These are phyloP conservation scores for Colletotrichum sojae DNA, from an alignment of 2,329 filamentous ascomycete genomes.

Conservation along the genomic window DNA sequence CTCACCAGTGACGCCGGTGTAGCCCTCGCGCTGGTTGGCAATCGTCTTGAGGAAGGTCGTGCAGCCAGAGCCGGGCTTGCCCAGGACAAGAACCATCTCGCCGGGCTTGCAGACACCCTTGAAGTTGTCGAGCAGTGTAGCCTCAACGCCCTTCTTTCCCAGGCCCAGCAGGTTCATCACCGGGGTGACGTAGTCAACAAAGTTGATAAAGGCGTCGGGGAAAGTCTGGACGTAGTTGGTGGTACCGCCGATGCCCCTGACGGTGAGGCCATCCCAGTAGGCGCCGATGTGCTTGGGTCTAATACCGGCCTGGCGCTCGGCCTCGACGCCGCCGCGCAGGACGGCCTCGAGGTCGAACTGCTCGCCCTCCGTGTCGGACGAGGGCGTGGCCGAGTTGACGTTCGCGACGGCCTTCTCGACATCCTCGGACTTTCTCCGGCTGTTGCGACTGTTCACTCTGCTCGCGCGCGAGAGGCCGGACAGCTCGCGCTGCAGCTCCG, in stretches of 20 bases:
- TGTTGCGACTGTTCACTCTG: slow-evolving; percentile 52
- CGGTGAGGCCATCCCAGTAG: slow-evolving; percentile 83
- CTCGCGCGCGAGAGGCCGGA: slow-evolving; percentile 70
- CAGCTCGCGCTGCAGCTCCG: slow-evolving; percentile 74
- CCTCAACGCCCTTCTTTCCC: slow-evolving; percentile 77
- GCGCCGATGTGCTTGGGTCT: slow-evolving; percentile 85
- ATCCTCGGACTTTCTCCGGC: slow-evolving; percentile 56
- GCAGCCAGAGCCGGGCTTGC: slow-evolving; percentile 81
- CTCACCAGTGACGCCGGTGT: slow-evolving; percentile 73
- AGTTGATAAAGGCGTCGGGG: slow-evolving; percentile 81
- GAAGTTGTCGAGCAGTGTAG: slow-evolving; percentile 82
- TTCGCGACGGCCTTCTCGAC: slow-evolving; percentile 68
- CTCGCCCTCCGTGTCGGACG: slow-evolving; percentile 64
- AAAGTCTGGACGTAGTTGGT: slow-evolving; percentile 83
- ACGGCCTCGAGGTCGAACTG: slow-evolving; percentile 83
- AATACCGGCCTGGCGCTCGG: slow-evolving; percentile 84
- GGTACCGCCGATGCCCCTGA: slow-evolving; percentile 80
- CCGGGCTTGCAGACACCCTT: slow-evolving; percentile 80
- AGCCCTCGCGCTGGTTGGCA: slow-evolving; percentile 74
- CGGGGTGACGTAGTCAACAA: slow-evolving; percentile 81
- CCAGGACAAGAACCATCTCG: slow-evolving; percentile 90
- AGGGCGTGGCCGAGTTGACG: slow-evolving; percentile 46
- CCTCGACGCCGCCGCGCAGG: slow-evolving; percentile 78
- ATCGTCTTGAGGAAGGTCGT: slow-evolving; percentile 79
- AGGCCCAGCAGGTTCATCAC: slow-evolving; percentile 74